phyloP scores from a whole-genome alignment of 805 yeast genomes.

The Peterozyma toletana region DNA sequence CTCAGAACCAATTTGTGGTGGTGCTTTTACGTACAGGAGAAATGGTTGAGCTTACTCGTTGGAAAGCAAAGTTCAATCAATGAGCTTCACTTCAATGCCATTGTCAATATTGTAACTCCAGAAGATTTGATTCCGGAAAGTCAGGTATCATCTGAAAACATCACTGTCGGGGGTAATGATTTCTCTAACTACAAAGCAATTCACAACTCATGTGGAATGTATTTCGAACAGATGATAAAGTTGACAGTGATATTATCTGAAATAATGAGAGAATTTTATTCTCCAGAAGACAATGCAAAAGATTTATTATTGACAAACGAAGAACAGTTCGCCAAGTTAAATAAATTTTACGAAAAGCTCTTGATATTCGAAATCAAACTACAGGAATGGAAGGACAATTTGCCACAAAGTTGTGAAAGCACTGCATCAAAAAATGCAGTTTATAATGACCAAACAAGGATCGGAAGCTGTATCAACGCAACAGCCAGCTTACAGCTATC shows the following conservation, averaged over 20 bases:
- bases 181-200: neutral
- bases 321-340: neutral
- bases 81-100: neutral
- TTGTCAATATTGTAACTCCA: neutral
- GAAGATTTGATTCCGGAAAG: neutral
- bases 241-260: conserved; percentile 7
- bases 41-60: conserved; percentile 6
- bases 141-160: neutral
- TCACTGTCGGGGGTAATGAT: neutral
- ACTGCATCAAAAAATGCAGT: too few relatives aligned
- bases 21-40: conserved; percentile 8
- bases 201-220: neutral
- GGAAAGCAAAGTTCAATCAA: conserved; percentile 5
- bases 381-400: conserved; percentile 2
- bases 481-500: conserved; percentile 6
- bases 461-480: conserved; percentile 6
- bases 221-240: conserved; percentile 6
- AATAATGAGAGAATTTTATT: neutral
- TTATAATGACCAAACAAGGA: neutral
- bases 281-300: neutral
- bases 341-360: neutral
- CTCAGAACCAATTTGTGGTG: conserved; percentile 8
- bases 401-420: neutral
- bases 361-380: conserved; percentile 1
- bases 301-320: neutral